Evolutionary conservation across 2,329 filamentous ascomycete species (phyloP), one percentile per base, ranked within the genome.

Genomic region (Verticillium longisporum): DNA sequence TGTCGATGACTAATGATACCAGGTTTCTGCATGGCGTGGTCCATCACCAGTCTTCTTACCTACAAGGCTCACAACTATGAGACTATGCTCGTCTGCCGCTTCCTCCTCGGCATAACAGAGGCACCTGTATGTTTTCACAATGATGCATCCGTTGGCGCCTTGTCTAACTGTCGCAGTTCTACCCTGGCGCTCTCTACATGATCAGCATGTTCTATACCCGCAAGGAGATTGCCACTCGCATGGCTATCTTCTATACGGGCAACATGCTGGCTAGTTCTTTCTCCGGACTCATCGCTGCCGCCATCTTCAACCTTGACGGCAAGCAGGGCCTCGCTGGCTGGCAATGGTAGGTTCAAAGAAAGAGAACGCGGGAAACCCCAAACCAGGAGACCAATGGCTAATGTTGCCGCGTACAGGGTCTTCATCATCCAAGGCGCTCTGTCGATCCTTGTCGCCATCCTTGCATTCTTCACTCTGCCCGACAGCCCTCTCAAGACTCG

Each of bases 191-290:
- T 10, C 55, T 66, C 1, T 66, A 64, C 53, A 65, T 64, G 63
- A 61, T 64, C 18, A 61, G 58, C 10, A 63, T 63, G 60, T 66
- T 64, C 34, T 66, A 66, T 50, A 64, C 64, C 3, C 61, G 63
- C 32, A 61, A 64, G 57, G 64, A 66, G 34, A 31, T 63, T 3
- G 64, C 64, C 3, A 41, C 55, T 36, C 72, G 77, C 2, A 79
- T 78, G 68, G 77, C 74, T 7, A 70, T 79, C 26, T 74, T 77
- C 67, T 77, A 78, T 65, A 76, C 75, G 6, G 77, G 77, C 14
- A 77, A 77, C 60, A 76, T 73, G 14, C 74, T 79, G 53, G 77
- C 76, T 1, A 77, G 77, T 61, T 75, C 78, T 34, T 71, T 80
- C 61, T 78, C 77, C 0, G 76, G 76, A 1, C 72, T 80, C 18